These are phyloP conservation scores for Kitagawia praeruptora DNA, from an alignment of 129 eudicot genomes.

Conservation along the genomic window DNA sequence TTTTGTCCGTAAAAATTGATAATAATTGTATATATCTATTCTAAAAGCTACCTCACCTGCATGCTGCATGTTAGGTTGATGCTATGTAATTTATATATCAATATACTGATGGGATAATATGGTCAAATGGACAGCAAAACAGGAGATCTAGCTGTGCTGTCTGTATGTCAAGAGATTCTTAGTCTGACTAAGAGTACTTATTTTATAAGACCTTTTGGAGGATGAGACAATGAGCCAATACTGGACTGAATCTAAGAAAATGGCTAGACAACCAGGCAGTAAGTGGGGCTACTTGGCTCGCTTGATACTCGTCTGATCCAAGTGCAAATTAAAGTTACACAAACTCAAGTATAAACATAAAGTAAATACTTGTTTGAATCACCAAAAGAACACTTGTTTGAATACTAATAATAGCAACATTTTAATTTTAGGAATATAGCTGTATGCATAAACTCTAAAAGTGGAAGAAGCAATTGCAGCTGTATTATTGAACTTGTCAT, in stretches of 20 bases:
- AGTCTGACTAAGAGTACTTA: slow-evolving; percentile 3
- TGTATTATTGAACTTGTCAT: background rate
- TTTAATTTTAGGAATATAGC: background rate
- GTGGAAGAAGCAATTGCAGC: background rate
- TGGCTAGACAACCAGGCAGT: slow-evolving; percentile 47
- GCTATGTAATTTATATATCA: background rate
- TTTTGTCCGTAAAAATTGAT: background rate
- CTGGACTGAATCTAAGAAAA: slow-evolving; percentile 25
- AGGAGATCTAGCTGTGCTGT: slow-evolving; percentile 71
- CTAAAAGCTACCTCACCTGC: slow-evolving; percentile 49
- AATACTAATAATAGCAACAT: background rate
- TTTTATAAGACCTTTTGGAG: background rate
- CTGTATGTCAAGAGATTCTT: slow-evolving; percentile 48
- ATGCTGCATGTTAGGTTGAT: slow-evolving; percentile 22
- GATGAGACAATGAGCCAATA: slow-evolving; percentile 18
- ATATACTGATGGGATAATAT: slow-evolving; percentile 5
- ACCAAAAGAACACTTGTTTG: background rate
- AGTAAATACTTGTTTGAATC: background rate
- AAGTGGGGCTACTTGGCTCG: slow-evolving; percentile 15
- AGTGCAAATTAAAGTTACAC: background rate
- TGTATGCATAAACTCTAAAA: background rate
- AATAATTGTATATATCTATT: background rate
- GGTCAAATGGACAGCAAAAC: slow-evolving; percentile 64
- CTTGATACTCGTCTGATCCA: background rate
- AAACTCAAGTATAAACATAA: background rate